These are phyloP conservation scores for Verticillium dahliae DNA, from an alignment of 2,329 filamentous ascomycete species.

Conservation along the genomic window DNA sequence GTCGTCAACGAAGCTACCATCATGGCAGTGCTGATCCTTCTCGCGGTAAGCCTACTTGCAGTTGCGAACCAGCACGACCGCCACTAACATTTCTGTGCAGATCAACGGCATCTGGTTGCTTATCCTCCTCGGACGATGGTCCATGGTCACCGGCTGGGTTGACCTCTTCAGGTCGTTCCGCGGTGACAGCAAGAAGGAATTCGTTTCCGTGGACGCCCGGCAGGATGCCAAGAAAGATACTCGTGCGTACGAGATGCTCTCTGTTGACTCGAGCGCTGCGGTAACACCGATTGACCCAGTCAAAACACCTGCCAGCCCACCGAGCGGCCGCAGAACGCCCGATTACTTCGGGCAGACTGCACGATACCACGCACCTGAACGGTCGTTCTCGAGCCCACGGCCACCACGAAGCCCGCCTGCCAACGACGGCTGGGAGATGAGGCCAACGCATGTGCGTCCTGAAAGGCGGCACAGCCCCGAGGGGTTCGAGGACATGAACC, in stretches of 20 bases:
- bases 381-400: slow-evolving; percentile 51
- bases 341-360: slow-evolving; percentile 52
- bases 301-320: slow-evolving; percentile 23
- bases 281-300: slow-evolving; percentile 43
- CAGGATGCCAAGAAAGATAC: slow-evolving; percentile 53
- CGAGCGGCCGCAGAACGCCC: slow-evolving; percentile 37
- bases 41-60: slow-evolving; percentile 51
- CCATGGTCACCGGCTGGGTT: slow-evolving; percentile 81
- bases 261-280: slow-evolving; percentile 46
- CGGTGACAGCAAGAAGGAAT: slow-evolving; percentile 59
- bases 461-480: slow-evolving; percentile 15
- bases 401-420: slow-evolving; percentile 32
- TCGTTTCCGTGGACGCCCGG: slow-evolving; percentile 79
- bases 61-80: not conserved
- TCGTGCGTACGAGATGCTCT: slow-evolving; percentile 78
- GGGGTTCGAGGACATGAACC: slow-evolving; percentile 39
- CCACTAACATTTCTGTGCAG: slow-evolving; percentile 28
- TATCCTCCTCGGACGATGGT: slow-evolving; percentile 71
- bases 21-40: slow-evolving; percentile 72
- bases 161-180: slow-evolving; percentile 52
- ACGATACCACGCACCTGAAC: slow-evolving; percentile 45
- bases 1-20: slow-evolving; percentile 72
- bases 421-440: slow-evolving; percentile 30
- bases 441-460: slow-evolving; percentile 29
- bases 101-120: slow-evolving; percentile 82